Evolutionary conservation across 2,329 filamentous ascomycete genomes (phyloP), one percentile per base, ranked within the genome.

Genomic region (Trichophyton simii): DNA sequence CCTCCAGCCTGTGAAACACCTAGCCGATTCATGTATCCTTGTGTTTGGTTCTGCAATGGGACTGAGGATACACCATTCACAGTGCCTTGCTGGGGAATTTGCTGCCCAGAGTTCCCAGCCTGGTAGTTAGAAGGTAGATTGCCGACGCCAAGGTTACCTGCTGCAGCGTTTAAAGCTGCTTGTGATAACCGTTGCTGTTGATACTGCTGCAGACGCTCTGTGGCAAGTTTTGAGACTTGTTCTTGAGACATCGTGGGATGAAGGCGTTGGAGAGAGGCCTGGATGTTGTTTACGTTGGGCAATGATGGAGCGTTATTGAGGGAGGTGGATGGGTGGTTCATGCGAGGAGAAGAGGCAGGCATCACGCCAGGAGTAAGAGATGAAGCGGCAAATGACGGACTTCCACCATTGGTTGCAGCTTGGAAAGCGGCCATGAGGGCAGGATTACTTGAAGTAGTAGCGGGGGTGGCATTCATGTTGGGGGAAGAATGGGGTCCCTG

Each of bases 11-110:
- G 80, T 36, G 80, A 76, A 58, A 79, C 77, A 46, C 79, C 75
- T 73, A 82, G 76, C 72, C 80, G 77, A n/a, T 79, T 78, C 41
- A 79, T 79, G 66, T 79, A 81, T 22, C 77, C 69, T 65, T 80
- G 79, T 60, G 76, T 22, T 20, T 52, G 73, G 31, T 74, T 75
- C 62, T 78, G 76, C 68, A 79, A 75, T 18, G 68, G 69, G 4
- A 71, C 64, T 13, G 48, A 25, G 1, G 44, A 13, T 8, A 65
- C 67, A 5, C 73, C 71, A 57, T 72, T 75, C 6, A 68, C 58
- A 66, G 75, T 70, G 66, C 31, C 68, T 61, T 31, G 28, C 28
- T 72, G 72, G 48, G 73, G 67, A 63, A 70, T 72, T 59, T 60
- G 67, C 63, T 57, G 67, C 63, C 22, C 64, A 20, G 48, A 5